phyloP scores from a whole-genome alignment of 495 filamentous ascomycete species.

The Aspergillus cristatus region DNA sequence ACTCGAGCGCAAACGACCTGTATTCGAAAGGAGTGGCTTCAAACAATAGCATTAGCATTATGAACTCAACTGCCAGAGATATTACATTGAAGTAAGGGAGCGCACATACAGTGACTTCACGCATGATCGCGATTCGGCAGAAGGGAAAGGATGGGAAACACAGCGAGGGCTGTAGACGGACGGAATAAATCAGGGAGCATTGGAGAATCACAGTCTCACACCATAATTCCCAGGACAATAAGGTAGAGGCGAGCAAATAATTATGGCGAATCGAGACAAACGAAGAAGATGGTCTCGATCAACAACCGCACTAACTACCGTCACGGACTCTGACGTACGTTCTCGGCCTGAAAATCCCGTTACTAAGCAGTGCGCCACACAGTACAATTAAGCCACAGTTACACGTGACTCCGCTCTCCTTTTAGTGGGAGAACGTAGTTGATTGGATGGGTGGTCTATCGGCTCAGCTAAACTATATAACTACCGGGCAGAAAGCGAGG shows the following conservation, averaged over 20 bases:
- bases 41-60: slow-evolving; percentile 13
- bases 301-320: too few species aligned
- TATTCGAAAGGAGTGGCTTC: slow-evolving; percentile 16
- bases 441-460: too few species aligned
- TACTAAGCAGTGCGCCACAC: neutral
- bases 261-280: slow-evolving; percentile 1
- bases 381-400: slow-evolving; percentile 1
- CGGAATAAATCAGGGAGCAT: slow-evolving; percentile 12
- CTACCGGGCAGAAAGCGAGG: too few species aligned
- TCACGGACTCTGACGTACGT: slow-evolving; percentile 14
- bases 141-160: slow-evolving; percentile 19
- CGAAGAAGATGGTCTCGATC: neutral
- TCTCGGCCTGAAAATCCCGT: slow-evolving; percentile 4
- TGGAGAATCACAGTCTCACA: slow-evolving; percentile 9
- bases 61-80: too few species aligned
- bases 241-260: slow-evolving; percentile 6
- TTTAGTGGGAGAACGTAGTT: too few species aligned
- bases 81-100: slow-evolving; percentile 2
- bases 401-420: slow-evolving; percentile 10
- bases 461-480: too few species aligned
- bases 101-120: slow-evolving; percentile 25
- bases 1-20: slow-evolving; percentile 13
- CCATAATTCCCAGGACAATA: slow-evolving; percentile 22
- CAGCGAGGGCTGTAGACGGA: slow-evolving; percentile 15
- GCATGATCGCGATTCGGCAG: slow-evolving; percentile 20